Percentiles rank a stretch among this genome's conserved stretches.
These are phyloP conservation scores for Quillaja saponaria DNA, from an alignment of 306 rosid species.

Conservation along the genomic window DNA sequence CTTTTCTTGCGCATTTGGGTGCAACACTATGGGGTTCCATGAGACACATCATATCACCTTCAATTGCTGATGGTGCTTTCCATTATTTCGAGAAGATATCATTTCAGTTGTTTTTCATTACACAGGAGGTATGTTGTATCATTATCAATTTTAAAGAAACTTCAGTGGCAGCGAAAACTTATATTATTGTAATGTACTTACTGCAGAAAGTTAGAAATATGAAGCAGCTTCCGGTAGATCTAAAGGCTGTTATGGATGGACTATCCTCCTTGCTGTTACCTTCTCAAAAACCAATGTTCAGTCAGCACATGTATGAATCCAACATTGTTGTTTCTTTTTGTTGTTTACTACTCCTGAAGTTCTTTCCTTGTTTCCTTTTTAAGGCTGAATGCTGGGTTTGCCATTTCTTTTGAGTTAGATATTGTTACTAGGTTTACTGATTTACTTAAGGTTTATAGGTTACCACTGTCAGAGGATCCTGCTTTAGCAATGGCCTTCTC, in stretches of 20 bases:
- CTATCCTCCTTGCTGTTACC: constrained; percentile 79
- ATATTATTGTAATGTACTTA: constrained; percentile 19
- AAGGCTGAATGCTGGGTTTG: constrained; percentile 9
- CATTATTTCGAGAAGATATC: constrained; percentile 90
- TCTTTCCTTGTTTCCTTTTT: constrained; percentile 10
- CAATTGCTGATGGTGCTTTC: constrained; percentile 87
- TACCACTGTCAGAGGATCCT: constrained; percentile 91
- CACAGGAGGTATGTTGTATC: constrained; percentile 69
- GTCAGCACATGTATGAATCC: constrained; percentile 62
- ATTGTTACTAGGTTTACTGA: constrained; percentile 25
- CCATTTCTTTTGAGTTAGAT: constrained; percentile 16
- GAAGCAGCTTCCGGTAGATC: constrained; percentile 87
- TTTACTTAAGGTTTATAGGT: constrained; percentile 47
- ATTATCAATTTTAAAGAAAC: constrained; percentile 27
- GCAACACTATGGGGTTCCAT: constrained; percentile 91
- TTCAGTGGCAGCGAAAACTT: constrained; percentile 15
- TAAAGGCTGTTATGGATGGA: constrained; percentile 75
- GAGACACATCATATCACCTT: constrained; percentile 93
- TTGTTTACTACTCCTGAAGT: not conserved
- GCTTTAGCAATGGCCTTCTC: constrained; percentile 99
- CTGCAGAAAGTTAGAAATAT: constrained; percentile 72
- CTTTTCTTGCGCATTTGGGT: constrained; percentile 95
- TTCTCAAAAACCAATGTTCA: constrained; percentile 76
- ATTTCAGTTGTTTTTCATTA: constrained; percentile 89
- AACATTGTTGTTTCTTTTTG: constrained; percentile 19